These are phyloP conservation scores for Penicillium flavigenum DNA, from an alignment of 495 filamentous ascomycete genomes.

Conservation along the genomic window DNA sequence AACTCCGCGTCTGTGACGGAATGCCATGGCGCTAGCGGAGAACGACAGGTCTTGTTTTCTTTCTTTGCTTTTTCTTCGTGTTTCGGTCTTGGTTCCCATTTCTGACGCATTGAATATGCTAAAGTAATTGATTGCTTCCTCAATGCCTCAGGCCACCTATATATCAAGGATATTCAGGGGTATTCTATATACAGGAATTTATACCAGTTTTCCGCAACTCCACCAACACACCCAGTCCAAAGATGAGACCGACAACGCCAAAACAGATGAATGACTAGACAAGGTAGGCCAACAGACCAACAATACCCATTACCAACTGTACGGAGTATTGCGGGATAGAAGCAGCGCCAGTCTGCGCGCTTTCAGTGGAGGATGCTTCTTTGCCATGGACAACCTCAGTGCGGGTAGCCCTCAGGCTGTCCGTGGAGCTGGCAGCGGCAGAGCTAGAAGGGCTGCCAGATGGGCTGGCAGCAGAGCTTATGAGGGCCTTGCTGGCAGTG, in stretches of 20 bases:
- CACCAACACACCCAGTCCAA: neutral
- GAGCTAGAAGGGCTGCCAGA: slow-evolving; percentile 21
- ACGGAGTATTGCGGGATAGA: slow-evolving; percentile 19
- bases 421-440: slow-evolving; percentile 10
- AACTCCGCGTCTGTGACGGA: slow-evolving; percentile 1
- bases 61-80: neutral
- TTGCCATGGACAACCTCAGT: slow-evolving; percentile 14
- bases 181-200: slow-evolving; percentile 13
- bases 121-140: neutral
- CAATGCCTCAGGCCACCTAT: slow-evolving; percentile 5
- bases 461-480: slow-evolving; percentile 18
- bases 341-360: slow-evolving; percentile 20
- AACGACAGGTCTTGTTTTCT: neutral
- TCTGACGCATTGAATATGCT: neutral
- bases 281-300: slow-evolving; percentile 20
- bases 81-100: no score
- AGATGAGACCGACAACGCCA: neutral
- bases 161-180: slow-evolving; percentile 12
- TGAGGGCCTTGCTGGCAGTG: slow-evolving; percentile 22
- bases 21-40: neutral
- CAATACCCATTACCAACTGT: slow-evolving; percentile 18
- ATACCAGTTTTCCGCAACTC: slow-evolving; percentile 3
- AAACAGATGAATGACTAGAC: slow-evolving; percentile 10
- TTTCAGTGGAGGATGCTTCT: slow-evolving; percentile 15
- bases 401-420: slow-evolving; percentile 8